Percentiles rank a stretch among this genome's conserved stretches.
Conservation (phyloP, 441 rosid species). For the Manihot esculenta region DNA sequence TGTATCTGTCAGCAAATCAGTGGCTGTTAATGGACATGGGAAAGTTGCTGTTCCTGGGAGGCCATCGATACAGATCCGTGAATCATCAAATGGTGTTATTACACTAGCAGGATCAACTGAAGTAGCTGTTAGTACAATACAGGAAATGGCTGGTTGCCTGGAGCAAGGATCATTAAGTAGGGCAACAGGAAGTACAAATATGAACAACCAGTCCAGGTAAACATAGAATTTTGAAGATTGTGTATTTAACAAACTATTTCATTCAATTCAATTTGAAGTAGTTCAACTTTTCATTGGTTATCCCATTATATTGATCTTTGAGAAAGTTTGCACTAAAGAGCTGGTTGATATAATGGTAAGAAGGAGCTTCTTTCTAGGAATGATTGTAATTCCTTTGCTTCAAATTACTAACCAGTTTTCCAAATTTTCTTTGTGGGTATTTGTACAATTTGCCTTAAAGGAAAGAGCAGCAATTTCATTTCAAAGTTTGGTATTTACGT, state of each 20-base stretch:
- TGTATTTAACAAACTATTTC: not conserved
- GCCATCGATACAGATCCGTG: conserved; percentile 94
- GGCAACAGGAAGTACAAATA: conserved; percentile 98
- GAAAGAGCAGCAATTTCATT: not conserved
- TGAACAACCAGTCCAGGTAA: conserved; percentile 97
- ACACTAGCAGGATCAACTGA: conserved; percentile 97
- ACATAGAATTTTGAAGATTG: not conserved
- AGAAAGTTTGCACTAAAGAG: not conserved
- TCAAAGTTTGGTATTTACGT: not conserved
- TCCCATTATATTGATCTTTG: not conserved
- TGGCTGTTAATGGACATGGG: conserved; percentile 53
- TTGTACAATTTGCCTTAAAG: not conserved
- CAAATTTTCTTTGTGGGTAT: not conserved
- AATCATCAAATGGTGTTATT: conserved; percentile 93
- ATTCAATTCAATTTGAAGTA: not conserved
- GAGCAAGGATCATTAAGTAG: conserved; percentile 92
- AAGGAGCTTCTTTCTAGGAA: not conserved
- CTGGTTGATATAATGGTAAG: not conserved
- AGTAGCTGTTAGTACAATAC: conserved; percentile 62
- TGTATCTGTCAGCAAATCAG: conserved; percentile 49
- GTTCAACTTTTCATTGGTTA: not conserved
- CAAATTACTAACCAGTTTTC: not conserved
- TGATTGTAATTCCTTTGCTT: not conserved
- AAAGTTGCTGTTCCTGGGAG: conserved; percentile 70
- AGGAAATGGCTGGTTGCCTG: conserved; percentile 93